Base-by-base conservation (phyloP, 2,329 filamentous ascomycete species). In the Ambrosiella beaveri region DNA sequence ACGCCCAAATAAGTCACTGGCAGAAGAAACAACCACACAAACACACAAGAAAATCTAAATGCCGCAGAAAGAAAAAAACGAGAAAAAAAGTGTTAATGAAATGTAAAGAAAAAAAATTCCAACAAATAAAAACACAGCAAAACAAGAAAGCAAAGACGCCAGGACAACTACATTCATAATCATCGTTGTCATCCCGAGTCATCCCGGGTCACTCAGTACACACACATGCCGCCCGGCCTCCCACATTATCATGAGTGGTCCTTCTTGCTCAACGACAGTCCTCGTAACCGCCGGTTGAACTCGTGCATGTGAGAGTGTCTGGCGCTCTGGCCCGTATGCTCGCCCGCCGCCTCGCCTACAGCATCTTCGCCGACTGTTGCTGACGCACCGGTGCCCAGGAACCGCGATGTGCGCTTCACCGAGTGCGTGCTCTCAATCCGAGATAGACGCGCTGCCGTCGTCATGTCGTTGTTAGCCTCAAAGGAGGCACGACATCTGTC, bases 381-480 rank as follows among this genome's bases (percentile, higher is more conserved):
- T n/a, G 36, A 19, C 15, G 11, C 27, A 19, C 15, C 47, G 27
- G 12, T 68, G 65, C 5, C 35, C 36, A 53, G 51, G 35, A 53
- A 53, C 17, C 51, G 2, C 13, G 51, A 53, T 38, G 51, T 53
- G 3, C 27, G 39, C 7, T 47, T 56, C 9, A 60, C 61, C 27
- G 77, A 82, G 57, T 81, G 78, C 54, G 76, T 80, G 27, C 86
- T 90, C 72, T 96, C 93, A 63, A 95, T 81, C 62, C 89, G 79
- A 53, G 84, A 84, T 63, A 98, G 73, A 67, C 91, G 82, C 41
- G 88, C 88, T 12, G 90, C 90, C 36, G 86, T 90, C 0, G 91
- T 95, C 66, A 96, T 95, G 65, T 97, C 93, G 65, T 82, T 86
- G 68, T 84, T 93, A 41, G 81, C 82, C 70, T 96, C 91, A 67